Conservation (phyloP, 768 basidiomycete genomes). For the Amylocystis lapponica region DNA sequence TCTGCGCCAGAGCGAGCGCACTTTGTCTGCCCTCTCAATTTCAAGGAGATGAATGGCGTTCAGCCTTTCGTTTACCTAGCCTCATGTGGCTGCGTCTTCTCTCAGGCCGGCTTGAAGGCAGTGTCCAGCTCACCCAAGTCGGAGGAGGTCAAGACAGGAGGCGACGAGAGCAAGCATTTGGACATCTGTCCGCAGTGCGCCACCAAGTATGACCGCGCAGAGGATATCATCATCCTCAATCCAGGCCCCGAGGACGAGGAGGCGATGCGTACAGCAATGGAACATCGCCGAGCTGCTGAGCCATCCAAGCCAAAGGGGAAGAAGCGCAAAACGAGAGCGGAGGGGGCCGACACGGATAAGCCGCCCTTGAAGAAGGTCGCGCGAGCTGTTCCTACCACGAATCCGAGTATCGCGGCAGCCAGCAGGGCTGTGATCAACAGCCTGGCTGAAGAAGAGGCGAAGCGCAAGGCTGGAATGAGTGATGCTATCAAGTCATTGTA, state of each 20-base stretch:
- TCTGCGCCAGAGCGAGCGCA: conserved; percentile 46
- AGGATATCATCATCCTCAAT: conserved; percentile 62
- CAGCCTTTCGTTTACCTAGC: conserved; percentile 85
- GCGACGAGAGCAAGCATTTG: conserved; percentile 30
- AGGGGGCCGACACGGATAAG: conserved; percentile 22
- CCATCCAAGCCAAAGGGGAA: conserved; percentile 51
- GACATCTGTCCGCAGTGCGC: conserved; percentile 76
- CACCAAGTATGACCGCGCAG: conserved; percentile 52
- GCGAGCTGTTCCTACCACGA: conserved; percentile 36
- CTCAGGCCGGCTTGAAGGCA: conserved; percentile 74
- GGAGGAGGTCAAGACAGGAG: conserved; percentile 16
- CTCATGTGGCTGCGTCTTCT: conserved; percentile 88
- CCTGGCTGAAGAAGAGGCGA: conserved; percentile 76
- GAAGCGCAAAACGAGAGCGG: conserved; percentile 49
- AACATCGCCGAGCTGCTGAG: conserved; percentile 49
- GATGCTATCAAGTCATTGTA: conserved; percentile 84
- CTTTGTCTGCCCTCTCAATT: conserved; percentile 87
- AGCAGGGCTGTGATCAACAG: conserved; percentile 65
- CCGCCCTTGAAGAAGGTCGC: conserved; percentile 37
- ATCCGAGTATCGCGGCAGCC: conserved; percentile 49
- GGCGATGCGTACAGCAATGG: conserved; percentile 51
- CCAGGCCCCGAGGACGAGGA: conserved; percentile 63
- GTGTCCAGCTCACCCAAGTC: conserved; percentile 35
- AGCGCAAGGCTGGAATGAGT: conserved; percentile 80
- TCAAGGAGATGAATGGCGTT: conserved; percentile 92